Evolutionary conservation across 2,329 filamentous ascomycete genomes (phyloP).

Genomic region (Fusarium kyushuense): DNA sequence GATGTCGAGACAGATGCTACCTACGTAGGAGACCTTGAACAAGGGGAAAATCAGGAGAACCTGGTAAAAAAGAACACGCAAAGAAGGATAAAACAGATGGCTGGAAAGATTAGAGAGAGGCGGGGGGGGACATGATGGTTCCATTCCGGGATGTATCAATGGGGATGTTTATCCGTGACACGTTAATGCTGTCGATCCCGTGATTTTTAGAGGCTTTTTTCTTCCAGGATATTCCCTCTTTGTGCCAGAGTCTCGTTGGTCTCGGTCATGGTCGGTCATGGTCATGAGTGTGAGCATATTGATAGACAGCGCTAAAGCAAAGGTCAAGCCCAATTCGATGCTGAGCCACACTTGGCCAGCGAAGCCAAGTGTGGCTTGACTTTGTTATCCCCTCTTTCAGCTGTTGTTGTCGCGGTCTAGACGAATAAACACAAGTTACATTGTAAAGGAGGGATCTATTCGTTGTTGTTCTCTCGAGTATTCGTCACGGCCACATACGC

Average conservation of each 20-base stretch:
- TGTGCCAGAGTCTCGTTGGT: background rate
- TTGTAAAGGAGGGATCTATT: conserved; percentile 13
- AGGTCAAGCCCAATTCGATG: conserved; percentile 10
- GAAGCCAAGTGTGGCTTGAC: conserved; percentile 18
- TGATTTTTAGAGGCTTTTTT: conserved; percentile 6
- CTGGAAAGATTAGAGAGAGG: conserved; percentile 11
- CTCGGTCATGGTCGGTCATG: background rate
- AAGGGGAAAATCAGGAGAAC: conserved; percentile 12
- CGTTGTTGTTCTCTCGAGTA: background rate
- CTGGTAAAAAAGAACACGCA: conserved; percentile 6
- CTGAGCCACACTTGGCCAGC: conserved; percentile 28
- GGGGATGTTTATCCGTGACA: conserved; percentile 11
- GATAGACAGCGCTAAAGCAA: conserved; percentile 6
- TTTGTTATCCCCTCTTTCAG: conserved; percentile 30
- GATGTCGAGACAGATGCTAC: conserved; percentile 2
- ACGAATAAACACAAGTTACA: conserved; percentile 12
- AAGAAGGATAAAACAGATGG: conserved; percentile 30
- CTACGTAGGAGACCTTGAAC: conserved; percentile 11
- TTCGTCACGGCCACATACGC: conserved; percentile 32
- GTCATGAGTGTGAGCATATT: background rate
- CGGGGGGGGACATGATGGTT: background rate
- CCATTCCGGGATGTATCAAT: conserved; percentile 10
- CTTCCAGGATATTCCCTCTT: conserved; percentile 32
- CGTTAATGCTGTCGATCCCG: conserved; percentile 29
- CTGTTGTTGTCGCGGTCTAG: conserved; percentile 30